Evolutionary conservation across 306 rosid genomes (phyloP).

Genomic region (Leucaena leucocephala): DNA sequence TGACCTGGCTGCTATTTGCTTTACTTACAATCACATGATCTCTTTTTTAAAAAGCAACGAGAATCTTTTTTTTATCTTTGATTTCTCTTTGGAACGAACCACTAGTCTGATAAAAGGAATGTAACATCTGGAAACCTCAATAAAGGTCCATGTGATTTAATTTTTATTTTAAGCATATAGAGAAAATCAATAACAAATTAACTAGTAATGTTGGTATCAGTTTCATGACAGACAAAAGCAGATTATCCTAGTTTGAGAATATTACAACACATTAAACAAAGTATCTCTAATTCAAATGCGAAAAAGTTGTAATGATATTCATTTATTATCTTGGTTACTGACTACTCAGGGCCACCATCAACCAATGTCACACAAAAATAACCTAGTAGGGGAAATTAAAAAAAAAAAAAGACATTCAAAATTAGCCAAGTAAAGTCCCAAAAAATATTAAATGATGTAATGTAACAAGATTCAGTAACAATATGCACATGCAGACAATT

Average conservation of each 20-base stretch:
- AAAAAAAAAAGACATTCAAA: not conserved
- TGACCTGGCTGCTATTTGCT: not conserved
- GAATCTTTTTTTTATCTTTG: not conserved
- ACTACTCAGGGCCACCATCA: constrained; percentile 1
- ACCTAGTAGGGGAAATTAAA: not conserved
- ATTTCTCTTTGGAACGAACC: not conserved
- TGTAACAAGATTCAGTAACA: constrained; percentile 12
- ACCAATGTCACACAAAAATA: constrained; percentile 1
- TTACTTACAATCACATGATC: not conserved
- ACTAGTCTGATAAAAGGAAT: not conserved
- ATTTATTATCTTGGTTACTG: constrained; percentile 3
- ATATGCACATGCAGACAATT: constrained; percentile 5
- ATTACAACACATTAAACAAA: not conserved
- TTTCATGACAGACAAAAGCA: constrained; percentile 6
- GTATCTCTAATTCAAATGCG: constrained; percentile 23
- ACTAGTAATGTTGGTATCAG: not conserved
- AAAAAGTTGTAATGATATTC: constrained; percentile 6
- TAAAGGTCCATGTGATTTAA: not conserved
- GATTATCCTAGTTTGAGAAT: constrained; percentile 2
- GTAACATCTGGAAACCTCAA: not conserved
- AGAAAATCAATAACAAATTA: constrained; percentile 8
- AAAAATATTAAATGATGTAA: constrained; percentile 7
- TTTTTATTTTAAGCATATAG: not conserved
- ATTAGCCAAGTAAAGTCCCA: constrained; percentile 10
- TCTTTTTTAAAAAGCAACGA: not conserved